Evolutionary conservation across 495 filamentous ascomycete genomes (phyloP).

Genomic region (Trichocladium uniseriatum): DNA sequence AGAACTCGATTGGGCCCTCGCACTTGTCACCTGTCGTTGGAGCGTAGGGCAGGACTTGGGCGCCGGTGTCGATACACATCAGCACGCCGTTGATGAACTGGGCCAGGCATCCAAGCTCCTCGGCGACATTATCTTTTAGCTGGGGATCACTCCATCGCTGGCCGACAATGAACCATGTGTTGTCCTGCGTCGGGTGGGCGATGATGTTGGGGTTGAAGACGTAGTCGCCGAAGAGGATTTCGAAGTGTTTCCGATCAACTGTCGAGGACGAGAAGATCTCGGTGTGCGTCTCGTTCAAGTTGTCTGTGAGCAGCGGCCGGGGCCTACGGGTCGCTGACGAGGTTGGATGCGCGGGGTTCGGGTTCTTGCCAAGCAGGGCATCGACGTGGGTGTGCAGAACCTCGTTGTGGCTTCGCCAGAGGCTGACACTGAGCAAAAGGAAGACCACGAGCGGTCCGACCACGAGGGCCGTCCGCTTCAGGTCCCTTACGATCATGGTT

Average conservation of each 20-base stretch:
- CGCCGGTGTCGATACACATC: conserved; percentile 30
- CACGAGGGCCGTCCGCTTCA: conserved; percentile 24
- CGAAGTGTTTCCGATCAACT: conserved; percentile 32
- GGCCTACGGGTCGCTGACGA: not conserved
- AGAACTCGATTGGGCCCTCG: conserved; percentile 26
- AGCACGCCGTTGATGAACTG: conserved; percentile 31
- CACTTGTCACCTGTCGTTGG: conserved; percentile 36
- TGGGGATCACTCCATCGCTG: conserved; percentile 24
- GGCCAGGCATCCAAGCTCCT: conserved; percentile 40
- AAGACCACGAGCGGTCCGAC: conserved; percentile 17
- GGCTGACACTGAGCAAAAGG: conserved; percentile 16
- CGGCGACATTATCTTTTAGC: conserved; percentile 17
- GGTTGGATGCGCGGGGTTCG: not conserved
- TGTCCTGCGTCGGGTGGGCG: conserved; percentile 35
- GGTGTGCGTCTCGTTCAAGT: conserved; percentile 20
- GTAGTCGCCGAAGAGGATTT: conserved; percentile 31
- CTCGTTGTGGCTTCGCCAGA: conserved; percentile 12
- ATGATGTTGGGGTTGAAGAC: conserved; percentile 47
- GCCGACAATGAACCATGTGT: conserved; percentile 41
- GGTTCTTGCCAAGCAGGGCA: conserved; percentile 2
- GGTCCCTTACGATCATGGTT: conserved; percentile 26
- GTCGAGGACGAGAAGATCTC: conserved; percentile 38
- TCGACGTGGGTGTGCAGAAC: conserved; percentile 5
- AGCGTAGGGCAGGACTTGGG: conserved; percentile 32
- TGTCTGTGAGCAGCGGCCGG: not conserved